Conservation (phyloP, 768 basidiomycete species). For the Auricularia auricula-judae region DNA sequence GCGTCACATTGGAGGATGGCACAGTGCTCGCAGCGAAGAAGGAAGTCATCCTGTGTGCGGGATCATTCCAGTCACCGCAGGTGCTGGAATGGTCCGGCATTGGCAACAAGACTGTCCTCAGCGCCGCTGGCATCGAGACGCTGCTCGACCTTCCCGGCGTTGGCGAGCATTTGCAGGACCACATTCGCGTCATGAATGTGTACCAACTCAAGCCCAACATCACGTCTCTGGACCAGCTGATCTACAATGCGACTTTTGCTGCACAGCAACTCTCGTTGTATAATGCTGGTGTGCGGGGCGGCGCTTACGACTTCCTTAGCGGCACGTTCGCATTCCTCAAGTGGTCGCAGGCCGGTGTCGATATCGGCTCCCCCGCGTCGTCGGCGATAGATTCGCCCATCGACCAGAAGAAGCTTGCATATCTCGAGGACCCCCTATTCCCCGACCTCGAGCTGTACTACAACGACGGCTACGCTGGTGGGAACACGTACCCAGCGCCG, state of each 20-base stretch:
- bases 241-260: background rate
- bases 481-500: too few species aligned
- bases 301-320: background rate
- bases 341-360: background rate
- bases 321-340: background rate
- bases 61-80: constrained; percentile 10
- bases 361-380: background rate
- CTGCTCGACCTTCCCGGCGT: constrained; percentile 26
- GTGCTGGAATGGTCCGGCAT: constrained; percentile 31
- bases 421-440: background rate
- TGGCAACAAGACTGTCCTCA: constrained; percentile 22
- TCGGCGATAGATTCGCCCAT: background rate
- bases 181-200: background rate
- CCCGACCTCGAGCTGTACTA: background rate
- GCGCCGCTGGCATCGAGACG: constrained; percentile 16
- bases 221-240: constrained; percentile 3
- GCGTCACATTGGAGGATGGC: background rate
- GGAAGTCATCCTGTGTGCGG: background rate
- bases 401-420: background rate
- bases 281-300: background rate
- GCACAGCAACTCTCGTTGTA: background rate
- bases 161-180: constrained; percentile 29
- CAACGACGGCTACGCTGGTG: background rate
- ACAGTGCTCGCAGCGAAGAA: background rate
- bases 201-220: background rate